Conservation (phyloP, 371 early-diverging fungal species). For the Rozella allomycis region DNA sequence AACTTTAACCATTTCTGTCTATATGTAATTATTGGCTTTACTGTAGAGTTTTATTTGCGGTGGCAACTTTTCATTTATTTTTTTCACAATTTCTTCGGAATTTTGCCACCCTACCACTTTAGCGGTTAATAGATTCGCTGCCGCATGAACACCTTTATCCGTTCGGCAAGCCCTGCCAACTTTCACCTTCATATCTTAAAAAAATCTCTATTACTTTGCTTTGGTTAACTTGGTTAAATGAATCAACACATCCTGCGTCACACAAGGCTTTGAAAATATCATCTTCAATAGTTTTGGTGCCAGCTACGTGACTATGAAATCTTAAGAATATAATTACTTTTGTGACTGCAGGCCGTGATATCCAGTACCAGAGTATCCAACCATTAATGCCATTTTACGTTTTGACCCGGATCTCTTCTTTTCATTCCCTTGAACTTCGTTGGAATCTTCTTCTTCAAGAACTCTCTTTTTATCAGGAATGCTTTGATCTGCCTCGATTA, state of each 20-base stretch:
- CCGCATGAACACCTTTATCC: constrained; percentile 99
- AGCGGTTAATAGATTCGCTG: constrained; percentile 73
- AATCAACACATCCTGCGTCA: constrained; percentile 45
- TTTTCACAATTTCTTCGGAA: constrained; percentile 45
- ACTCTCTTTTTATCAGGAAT: no score
- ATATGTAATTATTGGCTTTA: constrained; percentile 7
- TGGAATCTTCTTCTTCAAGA: no score
- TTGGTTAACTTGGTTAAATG: no score
- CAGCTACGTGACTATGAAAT: no score
- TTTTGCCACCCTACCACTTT: constrained; percentile 28
- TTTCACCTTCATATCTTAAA: constrained; percentile 23
- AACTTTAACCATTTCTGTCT: constrained; percentile 41
- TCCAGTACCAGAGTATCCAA: constrained; percentile 83
- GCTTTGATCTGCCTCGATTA: no score
- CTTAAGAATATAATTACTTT: constrained; percentile 31
- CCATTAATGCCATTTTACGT: constrained; percentile 57
- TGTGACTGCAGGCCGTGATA: constrained; percentile 77
- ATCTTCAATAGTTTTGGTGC: constrained; percentile 49
- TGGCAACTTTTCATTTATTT: constrained; percentile 48
- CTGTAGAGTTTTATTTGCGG: constrained; percentile 70
- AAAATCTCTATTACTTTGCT: neutral
- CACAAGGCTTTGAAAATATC: constrained; percentile 53
- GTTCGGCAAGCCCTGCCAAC: constrained; percentile 83
- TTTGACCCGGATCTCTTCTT: constrained; percentile 35
- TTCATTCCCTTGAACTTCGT: no score